phyloP scores from a whole-genome alignment of 2,329 filamentous ascomycete genomes.

The Colletotrichum tropicicola region DNA sequence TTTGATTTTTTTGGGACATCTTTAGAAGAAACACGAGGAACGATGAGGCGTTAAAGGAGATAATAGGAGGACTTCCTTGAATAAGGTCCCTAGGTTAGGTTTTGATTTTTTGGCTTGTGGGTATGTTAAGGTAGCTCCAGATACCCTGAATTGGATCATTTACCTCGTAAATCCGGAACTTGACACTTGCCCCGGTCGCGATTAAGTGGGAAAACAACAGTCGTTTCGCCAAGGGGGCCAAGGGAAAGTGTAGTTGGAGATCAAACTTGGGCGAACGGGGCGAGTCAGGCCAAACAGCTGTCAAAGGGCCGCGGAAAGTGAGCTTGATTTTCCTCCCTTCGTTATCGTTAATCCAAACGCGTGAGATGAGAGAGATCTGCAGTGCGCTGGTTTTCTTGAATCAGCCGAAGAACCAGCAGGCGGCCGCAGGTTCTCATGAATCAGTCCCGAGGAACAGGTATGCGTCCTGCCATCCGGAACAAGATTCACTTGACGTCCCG shows the following conservation, averaged over 20 bases:
- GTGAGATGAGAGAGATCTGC: not conserved
- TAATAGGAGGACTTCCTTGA: not conserved
- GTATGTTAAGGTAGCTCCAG: not conserved
- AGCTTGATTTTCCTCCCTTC: too few species aligned
- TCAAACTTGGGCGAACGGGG: not conserved
- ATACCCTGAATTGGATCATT: slow-evolving; percentile 19
- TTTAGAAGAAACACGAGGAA: not conserved
- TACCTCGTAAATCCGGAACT: not conserved
- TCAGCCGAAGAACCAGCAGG: not conserved
- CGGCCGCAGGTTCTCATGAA: not conserved
- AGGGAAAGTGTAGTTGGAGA: not conserved
- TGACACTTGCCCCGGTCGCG: not conserved
- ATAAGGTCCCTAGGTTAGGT: not conserved
- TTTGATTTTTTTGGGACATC: not conserved
- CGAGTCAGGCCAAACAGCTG: not conserved
- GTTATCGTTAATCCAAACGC: not conserved
- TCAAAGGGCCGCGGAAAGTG: not conserved
- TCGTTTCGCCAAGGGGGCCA: slow-evolving; percentile 12
- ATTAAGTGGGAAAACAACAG: not conserved
- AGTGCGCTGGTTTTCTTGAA: not conserved
- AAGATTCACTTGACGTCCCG: slow-evolving; percentile 22
- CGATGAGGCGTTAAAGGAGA: slow-evolving; percentile 2
- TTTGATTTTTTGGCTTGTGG: not conserved
- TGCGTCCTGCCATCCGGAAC: slow-evolving; percentile 4
- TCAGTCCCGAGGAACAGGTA: not conserved